Conservation (phyloP, 208 protist genomes). For the Acanthamoeba healyi region DNA sequence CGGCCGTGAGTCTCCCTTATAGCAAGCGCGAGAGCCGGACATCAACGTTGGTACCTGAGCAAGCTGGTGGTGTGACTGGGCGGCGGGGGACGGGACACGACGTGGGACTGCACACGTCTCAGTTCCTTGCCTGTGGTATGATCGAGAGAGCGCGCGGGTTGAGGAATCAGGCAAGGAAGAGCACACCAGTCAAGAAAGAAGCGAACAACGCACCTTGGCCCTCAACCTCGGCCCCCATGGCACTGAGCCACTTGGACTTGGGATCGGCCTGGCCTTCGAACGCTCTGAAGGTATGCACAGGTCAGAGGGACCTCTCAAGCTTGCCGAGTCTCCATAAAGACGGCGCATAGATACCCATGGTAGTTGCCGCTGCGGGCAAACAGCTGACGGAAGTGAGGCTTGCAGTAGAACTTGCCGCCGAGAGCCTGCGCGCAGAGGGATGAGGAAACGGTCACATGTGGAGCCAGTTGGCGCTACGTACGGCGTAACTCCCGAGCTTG, state of each 20-base stretch:
- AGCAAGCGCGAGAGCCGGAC: no score
- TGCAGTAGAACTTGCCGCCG: constrained; percentile 37
- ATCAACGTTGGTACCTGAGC: not conserved
- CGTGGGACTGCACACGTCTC: constrained; percentile 33
- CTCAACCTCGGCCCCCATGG: not conserved
- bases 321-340: no score
- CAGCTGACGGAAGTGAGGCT: constrained; percentile 47
- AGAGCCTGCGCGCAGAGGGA: not conserved
- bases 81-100: not conserved
- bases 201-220: not conserved
- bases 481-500: not conserved
- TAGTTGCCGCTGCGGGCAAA: constrained; percentile 55
- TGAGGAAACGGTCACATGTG: not conserved
- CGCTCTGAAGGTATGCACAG: no score
- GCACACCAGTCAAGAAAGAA: no score
- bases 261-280: constrained; percentile 52
- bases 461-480: not conserved
- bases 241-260: constrained; percentile 21
- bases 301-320: no score
- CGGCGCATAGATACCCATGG: no score
- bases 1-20: no score
- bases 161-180: not conserved
- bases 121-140: constrained; percentile 34
- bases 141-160: not conserved
- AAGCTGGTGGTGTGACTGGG: not conserved